Base-by-base conservation (phyloP, 2,329 filamentous ascomycete genomes). In the Epichloe aotearoae region DNA sequence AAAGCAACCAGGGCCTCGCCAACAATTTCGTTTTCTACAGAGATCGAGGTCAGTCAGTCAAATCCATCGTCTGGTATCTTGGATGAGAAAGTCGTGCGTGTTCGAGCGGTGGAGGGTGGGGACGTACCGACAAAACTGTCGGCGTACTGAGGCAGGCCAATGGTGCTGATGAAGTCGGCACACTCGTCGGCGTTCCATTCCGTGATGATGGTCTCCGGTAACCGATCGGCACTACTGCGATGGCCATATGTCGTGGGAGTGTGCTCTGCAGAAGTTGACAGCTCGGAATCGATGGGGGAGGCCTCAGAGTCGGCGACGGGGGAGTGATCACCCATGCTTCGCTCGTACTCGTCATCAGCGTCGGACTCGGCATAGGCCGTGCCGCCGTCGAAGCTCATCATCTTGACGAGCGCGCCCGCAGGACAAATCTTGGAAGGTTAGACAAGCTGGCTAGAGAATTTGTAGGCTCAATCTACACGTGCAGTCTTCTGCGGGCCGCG, bases 1-100 rank as follows among this genome's bases (percentile, higher is more conserved):
- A 98, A 72, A 40, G 88, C 88, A 52, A 95, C 81, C 55, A 98
- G 73, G 49, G 88, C 91, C 65, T 97, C 89, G 57, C 93, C 93
- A 38, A 90, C 84, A 59, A 98, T 94, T 56, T 88, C 89, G 64
- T 98, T 95, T 62, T 96, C 93, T 93, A 65, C 49, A 51, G 33
- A 36, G 40, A 46, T 26, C 26, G 43, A 40, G 52, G 61, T 58
- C 55, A 63, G 26, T 20, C 20, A 20, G 26, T 33, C n/a, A 11
- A 3, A 19, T 42, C 11, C 19, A 19, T 42, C 40, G 11, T 20
- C 17, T 5, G 19, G 8, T 19, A 19, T 20, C 40, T 5, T 6
- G 40, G 12, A 12, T 8, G 40, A 19, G 40, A 19, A 6, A 5
- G 17, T 42, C 40, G 17, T 2, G 40, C 40, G 17, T 2, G 40